phyloP scores from a whole-genome alignment of 139 green algal species.

The Micractinium conductrix region DNA sequence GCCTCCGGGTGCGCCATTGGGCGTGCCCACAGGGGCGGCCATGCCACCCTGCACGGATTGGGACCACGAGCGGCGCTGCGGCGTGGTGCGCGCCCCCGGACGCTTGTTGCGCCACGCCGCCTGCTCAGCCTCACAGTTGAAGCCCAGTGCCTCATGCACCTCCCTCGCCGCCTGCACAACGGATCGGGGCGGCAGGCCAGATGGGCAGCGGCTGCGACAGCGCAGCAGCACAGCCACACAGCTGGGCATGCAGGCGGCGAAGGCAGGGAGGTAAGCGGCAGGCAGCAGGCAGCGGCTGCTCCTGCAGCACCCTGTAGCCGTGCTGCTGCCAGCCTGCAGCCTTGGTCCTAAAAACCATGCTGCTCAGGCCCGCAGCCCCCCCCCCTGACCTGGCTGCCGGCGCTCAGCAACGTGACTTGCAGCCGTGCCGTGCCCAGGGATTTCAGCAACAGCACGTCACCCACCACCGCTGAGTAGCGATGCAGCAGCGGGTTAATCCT shows the following conservation, averaged over 20 bases:
- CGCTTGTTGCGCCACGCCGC: constrained; percentile 21
- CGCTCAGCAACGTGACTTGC: background rate
- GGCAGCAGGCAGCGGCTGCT: background rate
- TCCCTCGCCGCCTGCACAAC: constrained; percentile 1
- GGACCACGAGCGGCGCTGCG: background rate
- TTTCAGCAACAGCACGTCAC: constrained; percentile 25
- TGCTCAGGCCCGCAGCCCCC: background rate
- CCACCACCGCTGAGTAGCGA: background rate
- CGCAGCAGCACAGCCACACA: background rate
- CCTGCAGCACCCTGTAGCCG: too few relatives aligned
- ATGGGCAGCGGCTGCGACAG: background rate
- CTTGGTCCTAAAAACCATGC: background rate
- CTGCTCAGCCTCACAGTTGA: constrained; percentile 1
- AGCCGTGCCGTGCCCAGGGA: background rate
- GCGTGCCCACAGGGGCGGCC: too few relatives aligned
- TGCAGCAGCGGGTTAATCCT: constrained; percentile 25
- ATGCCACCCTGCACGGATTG: too few relatives aligned
- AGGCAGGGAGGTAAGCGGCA: background rate
- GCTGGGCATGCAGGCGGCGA: background rate
- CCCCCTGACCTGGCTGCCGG: background rate
- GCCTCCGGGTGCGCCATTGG: background rate
- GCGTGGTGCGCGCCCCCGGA: background rate
- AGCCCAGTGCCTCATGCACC: background rate
- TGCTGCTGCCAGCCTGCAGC: background rate
- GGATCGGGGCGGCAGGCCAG: background rate